A percentile compares a stretch with the other conserved stretches of the same genome.
Evolutionary conservation across 2,329 filamentous ascomycete genomes (phyloP).

Genomic region (Aspergillus ustus): DNA sequence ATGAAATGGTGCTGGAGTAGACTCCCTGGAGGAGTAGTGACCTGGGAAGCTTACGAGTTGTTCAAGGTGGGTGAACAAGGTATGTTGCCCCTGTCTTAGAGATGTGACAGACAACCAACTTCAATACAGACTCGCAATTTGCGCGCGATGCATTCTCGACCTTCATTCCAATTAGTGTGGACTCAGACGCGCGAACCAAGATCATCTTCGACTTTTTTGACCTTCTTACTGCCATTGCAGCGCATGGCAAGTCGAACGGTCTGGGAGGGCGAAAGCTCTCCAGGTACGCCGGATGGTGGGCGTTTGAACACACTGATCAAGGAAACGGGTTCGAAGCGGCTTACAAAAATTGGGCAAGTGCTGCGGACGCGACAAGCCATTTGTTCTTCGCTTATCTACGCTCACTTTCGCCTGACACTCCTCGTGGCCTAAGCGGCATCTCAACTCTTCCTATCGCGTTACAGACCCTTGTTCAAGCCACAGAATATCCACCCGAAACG

Average conservation of each 20-base stretch:
- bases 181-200: slow-evolving; percentile 79
- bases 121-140: slow-evolving; percentile 76
- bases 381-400: slow-evolving; percentile 97
- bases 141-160: slow-evolving; percentile 93
- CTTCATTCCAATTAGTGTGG: slow-evolving; percentile 92
- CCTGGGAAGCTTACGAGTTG: slow-evolving; percentile 95
- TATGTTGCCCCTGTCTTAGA: slow-evolving; percentile 45
- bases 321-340: slow-evolving; percentile 93
- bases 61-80: slow-evolving; percentile 94
- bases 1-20: slow-evolving; percentile 99
- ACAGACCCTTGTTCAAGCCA: slow-evolving; percentile 87
- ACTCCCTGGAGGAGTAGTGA: slow-evolving; percentile 86
- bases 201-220: slow-evolving; percentile 99
- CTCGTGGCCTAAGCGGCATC: slow-evolving; percentile 74
- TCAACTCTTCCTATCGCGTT: slow-evolving; percentile 86
- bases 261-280: slow-evolving; percentile 92
- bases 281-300: slow-evolving; percentile 97
- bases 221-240: slow-evolving; percentile 84
- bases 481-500: slow-evolving; percentile 86
- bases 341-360: slow-evolving; percentile 88
- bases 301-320: slow-evolving; percentile 86
- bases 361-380: slow-evolving; percentile 94
- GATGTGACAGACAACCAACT: slow-evolving; percentile 27
- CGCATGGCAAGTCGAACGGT: slow-evolving; percentile 90
- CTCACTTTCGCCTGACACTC: slow-evolving; percentile 79